phyloP scores from a whole-genome alignment of 2,329 filamentous ascomycete species.

The Talaromyces sp. region DNA sequence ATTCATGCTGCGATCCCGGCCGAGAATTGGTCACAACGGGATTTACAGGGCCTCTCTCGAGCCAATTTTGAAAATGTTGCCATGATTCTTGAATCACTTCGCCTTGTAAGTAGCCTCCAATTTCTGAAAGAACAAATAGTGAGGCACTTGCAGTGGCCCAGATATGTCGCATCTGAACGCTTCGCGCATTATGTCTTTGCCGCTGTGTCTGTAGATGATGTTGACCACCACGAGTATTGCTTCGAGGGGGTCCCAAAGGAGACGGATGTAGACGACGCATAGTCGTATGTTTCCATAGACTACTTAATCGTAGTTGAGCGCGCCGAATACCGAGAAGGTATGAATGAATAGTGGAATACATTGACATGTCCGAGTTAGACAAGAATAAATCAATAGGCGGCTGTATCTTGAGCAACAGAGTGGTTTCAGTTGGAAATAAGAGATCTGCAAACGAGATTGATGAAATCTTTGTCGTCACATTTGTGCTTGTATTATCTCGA shows the following conservation, averaged over 20 bases:
- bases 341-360: conserved; percentile 78
- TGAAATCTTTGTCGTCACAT: conserved; percentile 34
- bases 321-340: conserved; percentile 82
- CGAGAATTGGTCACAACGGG: conserved; percentile 29
- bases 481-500: conserved; percentile 18
- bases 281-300: conserved; percentile 79
- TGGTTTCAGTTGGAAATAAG: conserved; percentile 70
- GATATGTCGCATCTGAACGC: conserved; percentile 66
- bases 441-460: conserved; percentile 64
- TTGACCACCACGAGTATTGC: conserved; percentile 56
- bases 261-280: conserved; percentile 72
- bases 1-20: conserved; percentile 31
- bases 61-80: conserved; percentile 72
- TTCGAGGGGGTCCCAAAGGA: conserved; percentile 60
- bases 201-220: conserved; percentile 59
- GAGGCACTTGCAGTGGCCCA: conserved; percentile 89
- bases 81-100: conserved; percentile 80
- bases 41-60: conserved; percentile 45
- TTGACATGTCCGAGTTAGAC: conserved; percentile 65
- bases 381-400: conserved; percentile 87
- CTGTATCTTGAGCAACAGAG: conserved; percentile 65
- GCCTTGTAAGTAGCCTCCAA: conserved; percentile 81
- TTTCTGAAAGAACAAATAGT: conserved; percentile 83
- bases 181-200: conserved; percentile 58
- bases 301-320: conserved; percentile 76